Percentiles rank a stretch among this genome's conserved stretches.
Evolutionary conservation across 768 basidiomycete species (phyloP).

Genomic region (Leccinellum luteum): DNA sequence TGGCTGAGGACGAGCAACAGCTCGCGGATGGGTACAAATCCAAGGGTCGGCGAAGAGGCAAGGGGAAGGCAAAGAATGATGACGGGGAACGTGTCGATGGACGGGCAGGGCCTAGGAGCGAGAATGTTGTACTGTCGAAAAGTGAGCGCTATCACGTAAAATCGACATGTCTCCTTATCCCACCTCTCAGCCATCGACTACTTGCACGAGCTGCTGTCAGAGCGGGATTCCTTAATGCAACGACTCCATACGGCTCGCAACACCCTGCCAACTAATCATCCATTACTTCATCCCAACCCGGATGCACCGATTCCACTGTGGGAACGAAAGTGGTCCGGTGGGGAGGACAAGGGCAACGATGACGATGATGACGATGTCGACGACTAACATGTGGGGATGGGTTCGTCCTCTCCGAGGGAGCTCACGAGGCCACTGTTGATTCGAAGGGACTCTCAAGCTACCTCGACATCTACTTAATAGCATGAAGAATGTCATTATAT

Average conservation of each 20-base stretch:
- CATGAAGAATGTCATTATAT: conserved; percentile 22
- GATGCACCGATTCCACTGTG: conserved; percentile 49
- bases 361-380: conserved; percentile 50
- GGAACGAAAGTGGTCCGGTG: conserved; percentile 86
- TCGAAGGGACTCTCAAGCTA: background rate
- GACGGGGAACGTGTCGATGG: conserved; percentile 73
- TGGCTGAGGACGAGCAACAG: conserved; percentile 63
- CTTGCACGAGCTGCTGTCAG: conserved; percentile 61
- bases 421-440: background rate
- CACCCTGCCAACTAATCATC: conserved; percentile 59
- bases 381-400: conserved; percentile 24
- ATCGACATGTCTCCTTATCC: conserved; percentile 4
- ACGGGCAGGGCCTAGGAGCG: conserved; percentile 84
- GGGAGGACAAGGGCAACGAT: conserved; percentile 49
- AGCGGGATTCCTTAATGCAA: conserved; percentile 53
- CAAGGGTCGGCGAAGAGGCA: conserved; percentile 37
- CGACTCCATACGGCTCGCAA: conserved; percentile 61
- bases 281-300: conserved; percentile 38
- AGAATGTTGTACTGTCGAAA: conserved; percentile 85
- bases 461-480: conserved; percentile 4
- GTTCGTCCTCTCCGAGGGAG: background rate
- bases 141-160: conserved; percentile 47
- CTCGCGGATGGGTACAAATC: conserved; percentile 31
- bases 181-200: conserved; percentile 74
- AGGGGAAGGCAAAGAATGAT: conserved; percentile 39